These are phyloP conservation scores for Withania somnifera DNA, from an alignment of 305 asterid genomes.

Conservation along the genomic window DNA sequence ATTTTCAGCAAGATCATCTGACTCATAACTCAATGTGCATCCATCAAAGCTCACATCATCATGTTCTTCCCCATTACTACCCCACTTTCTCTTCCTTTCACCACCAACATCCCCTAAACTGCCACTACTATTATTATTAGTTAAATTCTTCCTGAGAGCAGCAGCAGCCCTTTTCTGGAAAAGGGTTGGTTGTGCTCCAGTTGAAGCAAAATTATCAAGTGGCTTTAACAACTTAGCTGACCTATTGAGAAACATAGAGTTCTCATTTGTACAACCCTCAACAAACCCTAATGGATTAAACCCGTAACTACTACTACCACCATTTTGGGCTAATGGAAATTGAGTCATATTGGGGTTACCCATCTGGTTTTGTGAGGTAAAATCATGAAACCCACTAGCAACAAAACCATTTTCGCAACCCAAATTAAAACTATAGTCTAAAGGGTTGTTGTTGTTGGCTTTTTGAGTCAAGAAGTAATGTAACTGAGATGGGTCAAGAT, in stretches of 20 bases:
- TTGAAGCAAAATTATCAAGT: slow-evolving; percentile 47
- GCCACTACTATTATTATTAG: slow-evolving; percentile 3
- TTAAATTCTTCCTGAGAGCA: slow-evolving; percentile 66
- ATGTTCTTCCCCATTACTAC: slow-evolving; percentile 46
- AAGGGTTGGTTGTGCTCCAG: slow-evolving; percentile 73
- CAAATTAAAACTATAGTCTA: slow-evolving; percentile 39
- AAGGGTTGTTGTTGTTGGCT: slow-evolving; percentile 15
- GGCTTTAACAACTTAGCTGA: slow-evolving; percentile 66
- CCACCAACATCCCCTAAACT: slow-evolving; percentile 38
- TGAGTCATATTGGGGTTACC: slow-evolving; percentile 26
- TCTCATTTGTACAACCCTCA: slow-evolving; percentile 26
- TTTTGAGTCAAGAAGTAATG: slow-evolving; percentile 41
- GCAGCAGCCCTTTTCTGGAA: slow-evolving; percentile 97
- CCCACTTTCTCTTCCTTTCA: slow-evolving; percentile 45
- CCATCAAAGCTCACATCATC: slow-evolving; percentile 73
- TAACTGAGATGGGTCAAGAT: slow-evolving; percentile 43
- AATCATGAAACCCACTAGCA: slow-evolving; percentile 28
- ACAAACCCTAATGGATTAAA: slow-evolving; percentile 36
- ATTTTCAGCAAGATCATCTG: slow-evolving; percentile 57
- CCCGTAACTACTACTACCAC: slow-evolving; percentile 22
- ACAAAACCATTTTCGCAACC: slow-evolving; percentile 39
- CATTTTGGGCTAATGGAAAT: slow-evolving; percentile 15
- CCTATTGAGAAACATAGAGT: slow-evolving; percentile 38
- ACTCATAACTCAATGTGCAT: slow-evolving; percentile 55
- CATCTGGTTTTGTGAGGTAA: slow-evolving; percentile 31